Evolutionary conservation across 2,329 filamentous ascomycete species (phyloP).

Genomic region (Colletotrichum neosansevieriae): DNA sequence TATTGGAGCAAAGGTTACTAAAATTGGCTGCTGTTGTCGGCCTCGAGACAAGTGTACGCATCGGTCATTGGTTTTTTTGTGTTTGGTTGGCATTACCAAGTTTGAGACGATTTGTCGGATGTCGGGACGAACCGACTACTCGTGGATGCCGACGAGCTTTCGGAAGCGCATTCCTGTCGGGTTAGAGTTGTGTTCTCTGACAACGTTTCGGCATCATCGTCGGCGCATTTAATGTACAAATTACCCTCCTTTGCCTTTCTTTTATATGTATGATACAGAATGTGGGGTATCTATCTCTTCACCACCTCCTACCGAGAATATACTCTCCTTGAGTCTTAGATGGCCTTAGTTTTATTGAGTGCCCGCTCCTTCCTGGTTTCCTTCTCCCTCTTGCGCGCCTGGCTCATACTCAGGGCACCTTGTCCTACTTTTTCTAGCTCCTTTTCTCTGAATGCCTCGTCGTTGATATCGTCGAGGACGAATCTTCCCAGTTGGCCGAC

Average conservation of each 20-base stretch:
- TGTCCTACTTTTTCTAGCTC: slow-evolving; percentile 58
- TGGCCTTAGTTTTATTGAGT: slow-evolving; percentile 33
- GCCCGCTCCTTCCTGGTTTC: slow-evolving; percentile 60
- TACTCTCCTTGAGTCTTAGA: slow-evolving; percentile 5
- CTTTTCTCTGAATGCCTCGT: slow-evolving; percentile 65
- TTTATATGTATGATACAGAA: slow-evolving; percentile 32
- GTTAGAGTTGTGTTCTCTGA: slow-evolving; percentile 13
- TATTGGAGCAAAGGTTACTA: slow-evolving; percentile 11
- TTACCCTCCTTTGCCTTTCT: slow-evolving; percentile 13
- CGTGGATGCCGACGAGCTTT: background rate
- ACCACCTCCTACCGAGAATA: slow-evolving; percentile 6
- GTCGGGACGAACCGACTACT: slow-evolving; percentile 15
- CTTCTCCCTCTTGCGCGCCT: slow-evolving; percentile 76
- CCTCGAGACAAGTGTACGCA: slow-evolving; percentile 12
- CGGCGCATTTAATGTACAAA: slow-evolving; percentile 31
- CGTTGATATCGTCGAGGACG: slow-evolving; percentile 80
- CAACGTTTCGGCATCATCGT: background rate
- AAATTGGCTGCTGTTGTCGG: slow-evolving; percentile 9
- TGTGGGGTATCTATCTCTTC: slow-evolving; percentile 39
- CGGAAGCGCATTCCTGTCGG: background rate
- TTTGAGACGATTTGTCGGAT: slow-evolving; percentile 11
- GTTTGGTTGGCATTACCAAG: slow-evolving; percentile 19
- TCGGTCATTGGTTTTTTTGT: slow-evolving; percentile 17
- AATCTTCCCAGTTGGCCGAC: slow-evolving; percentile 81
- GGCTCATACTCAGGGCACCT: slow-evolving; percentile 70